Evolutionary conservation across 2,329 filamentous ascomycete genomes (phyloP).

Genomic region (Penicillium sp.): DNA sequence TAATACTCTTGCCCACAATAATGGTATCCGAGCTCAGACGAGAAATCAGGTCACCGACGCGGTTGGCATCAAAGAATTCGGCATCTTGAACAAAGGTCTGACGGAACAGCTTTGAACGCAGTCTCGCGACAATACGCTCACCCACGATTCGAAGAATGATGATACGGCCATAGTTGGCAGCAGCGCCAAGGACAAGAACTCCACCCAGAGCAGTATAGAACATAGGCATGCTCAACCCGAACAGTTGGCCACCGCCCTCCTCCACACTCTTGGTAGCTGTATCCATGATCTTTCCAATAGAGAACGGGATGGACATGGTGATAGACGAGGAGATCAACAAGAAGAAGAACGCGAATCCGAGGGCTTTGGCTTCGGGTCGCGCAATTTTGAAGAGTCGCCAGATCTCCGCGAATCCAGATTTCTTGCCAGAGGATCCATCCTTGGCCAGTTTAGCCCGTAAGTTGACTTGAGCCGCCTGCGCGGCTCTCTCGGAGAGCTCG

Average conservation of each 20-base stretch:
- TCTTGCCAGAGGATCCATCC: conserved; percentile 63
- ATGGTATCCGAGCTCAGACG: conserved; percentile 94
- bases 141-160: conserved; percentile 92
- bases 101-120: conserved; percentile 87
- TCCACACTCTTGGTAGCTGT: conserved; percentile 75
- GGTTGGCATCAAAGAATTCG: conserved; percentile 98
- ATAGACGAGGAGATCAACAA: conserved; percentile 88
- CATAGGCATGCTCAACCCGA: conserved; percentile 81
- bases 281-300: conserved; percentile 93
- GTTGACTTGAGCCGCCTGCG: conserved; percentile 86
- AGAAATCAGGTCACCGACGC: conserved; percentile 94
- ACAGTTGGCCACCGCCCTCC: conserved; percentile 69
- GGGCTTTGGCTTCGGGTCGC: conserved; percentile 76
- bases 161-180: conserved; percentile 91
- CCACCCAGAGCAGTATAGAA: conserved; percentile 83
- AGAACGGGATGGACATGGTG: conserved; percentile 95
- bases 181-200: conserved; percentile 80
- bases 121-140: conserved; percentile 87
- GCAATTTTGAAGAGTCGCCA: conserved; percentile 89
- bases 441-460: conserved; percentile 85
- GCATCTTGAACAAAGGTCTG: conserved; percentile 96
- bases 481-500: conserved; percentile 78
- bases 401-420: conserved; percentile 73
- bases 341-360: conserved; percentile 79
- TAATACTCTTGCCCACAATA: conserved; percentile 98